These are phyloP conservation scores for Elongisporangium senticosum DNA, from an alignment of 352 stramenopile species.

Conservation along the genomic window DNA sequence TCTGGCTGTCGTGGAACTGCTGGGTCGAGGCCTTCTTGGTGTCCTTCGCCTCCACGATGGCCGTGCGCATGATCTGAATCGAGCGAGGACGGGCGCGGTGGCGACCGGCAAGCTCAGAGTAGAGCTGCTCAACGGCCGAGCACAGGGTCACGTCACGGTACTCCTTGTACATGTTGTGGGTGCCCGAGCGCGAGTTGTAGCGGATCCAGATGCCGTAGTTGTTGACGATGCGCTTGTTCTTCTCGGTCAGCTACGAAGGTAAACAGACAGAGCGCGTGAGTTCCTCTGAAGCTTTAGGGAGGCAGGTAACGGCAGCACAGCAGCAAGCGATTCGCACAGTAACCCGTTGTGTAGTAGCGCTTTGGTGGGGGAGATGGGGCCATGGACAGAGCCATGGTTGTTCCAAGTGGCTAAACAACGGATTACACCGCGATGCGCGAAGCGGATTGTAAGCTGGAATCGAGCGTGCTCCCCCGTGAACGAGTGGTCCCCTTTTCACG, in stretches of 20 bases:
- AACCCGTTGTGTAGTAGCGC: neutral
- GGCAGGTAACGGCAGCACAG: too few relatives aligned
- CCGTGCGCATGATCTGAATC: slow-evolving; percentile 99
- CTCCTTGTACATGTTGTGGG: slow-evolving; percentile 99
- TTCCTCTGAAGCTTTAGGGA: too few relatives aligned
- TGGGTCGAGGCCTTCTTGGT: slow-evolving; percentile 95
- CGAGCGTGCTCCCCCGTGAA: slow-evolving; percentile 13
- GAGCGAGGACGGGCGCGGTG: slow-evolving; percentile 95
- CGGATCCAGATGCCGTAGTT: slow-evolving; percentile 99
- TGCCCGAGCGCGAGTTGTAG: slow-evolving; percentile 99
- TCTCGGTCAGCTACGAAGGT: slow-evolving; percentile 90
- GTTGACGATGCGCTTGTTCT: slow-evolving; percentile 98
- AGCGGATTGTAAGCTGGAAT: slow-evolving; percentile 87
- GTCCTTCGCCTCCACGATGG: slow-evolving; percentile 93
- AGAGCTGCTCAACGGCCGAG: slow-evolving; percentile 98
- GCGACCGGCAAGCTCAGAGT: slow-evolving; percentile 97
- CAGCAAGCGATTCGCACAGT: too few relatives aligned
- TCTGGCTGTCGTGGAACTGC: slow-evolving; percentile 96
- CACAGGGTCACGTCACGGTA: slow-evolving; percentile 98
- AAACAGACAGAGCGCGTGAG: slow-evolving; percentile 3
- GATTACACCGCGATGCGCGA: slow-evolving; percentile 57
- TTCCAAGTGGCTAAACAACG: slow-evolving; percentile 62
- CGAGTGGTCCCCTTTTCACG: too few relatives aligned
- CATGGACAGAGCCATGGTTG: slow-evolving; percentile 1
- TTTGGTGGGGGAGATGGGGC: too few relatives aligned